Conservation (phyloP, 2,329 filamentous ascomycete species). For the Ophiostoma montium region DNA sequence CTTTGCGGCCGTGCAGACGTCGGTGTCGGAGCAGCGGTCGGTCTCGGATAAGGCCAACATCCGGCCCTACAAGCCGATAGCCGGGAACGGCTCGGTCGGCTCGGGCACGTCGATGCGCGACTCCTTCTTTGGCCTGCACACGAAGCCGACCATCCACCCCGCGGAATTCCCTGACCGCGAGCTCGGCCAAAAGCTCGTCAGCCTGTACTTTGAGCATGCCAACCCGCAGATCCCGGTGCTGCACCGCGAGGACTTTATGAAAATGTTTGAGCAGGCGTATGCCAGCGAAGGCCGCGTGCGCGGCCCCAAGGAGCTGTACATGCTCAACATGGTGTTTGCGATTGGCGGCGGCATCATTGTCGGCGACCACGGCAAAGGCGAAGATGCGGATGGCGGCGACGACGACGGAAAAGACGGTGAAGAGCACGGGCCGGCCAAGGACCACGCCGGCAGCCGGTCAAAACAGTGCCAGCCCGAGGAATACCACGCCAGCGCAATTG, state of each 20-base stretch:
- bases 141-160: constrained; percentile 72
- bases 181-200: constrained; percentile 57
- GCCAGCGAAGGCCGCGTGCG: constrained; percentile 49
- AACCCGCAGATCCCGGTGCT: constrained; percentile 93
- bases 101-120: constrained; percentile 76
- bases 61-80: constrained; percentile 40
- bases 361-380: constrained; percentile 39
- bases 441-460: constrained; percentile 14
- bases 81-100: constrained; percentile 26
- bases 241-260: constrained; percentile 79
- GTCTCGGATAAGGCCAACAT: constrained; percentile 50
- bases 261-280: constrained; percentile 74
- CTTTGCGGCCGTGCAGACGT: constrained; percentile 77
- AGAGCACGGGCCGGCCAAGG: constrained; percentile 8
- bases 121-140: constrained; percentile 93
- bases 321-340: constrained; percentile 93
- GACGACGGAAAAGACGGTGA: constrained; percentile 10
- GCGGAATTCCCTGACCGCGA: constrained; percentile 71
- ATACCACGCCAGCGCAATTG: constrained; percentile 88
- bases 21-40: constrained; percentile 49
- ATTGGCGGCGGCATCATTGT: constrained; percentile 91
- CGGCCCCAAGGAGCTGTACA: constrained; percentile 72
- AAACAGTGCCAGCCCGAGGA: constrained; percentile 70
- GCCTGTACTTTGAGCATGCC: constrained; percentile 87
- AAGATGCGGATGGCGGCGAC: constrained; percentile 8